Percentiles rank a stretch among this genome's conserved stretches.
phyloP scores from a whole-genome alignment of 495 filamentous ascomycete species.

The Cercophora newfieldiana region DNA sequence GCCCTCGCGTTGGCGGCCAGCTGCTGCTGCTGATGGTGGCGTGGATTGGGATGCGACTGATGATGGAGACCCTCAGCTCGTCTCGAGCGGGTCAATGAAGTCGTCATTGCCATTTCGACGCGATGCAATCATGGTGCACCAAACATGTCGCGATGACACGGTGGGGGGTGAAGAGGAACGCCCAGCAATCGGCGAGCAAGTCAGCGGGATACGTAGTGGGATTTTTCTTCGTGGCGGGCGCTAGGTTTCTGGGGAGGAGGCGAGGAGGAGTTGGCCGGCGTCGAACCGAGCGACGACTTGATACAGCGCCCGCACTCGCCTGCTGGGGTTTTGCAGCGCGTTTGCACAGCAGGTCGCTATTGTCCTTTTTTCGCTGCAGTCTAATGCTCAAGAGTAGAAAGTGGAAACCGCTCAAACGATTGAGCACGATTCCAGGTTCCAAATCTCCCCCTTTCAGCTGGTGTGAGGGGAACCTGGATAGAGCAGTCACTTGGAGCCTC shows the following conservation, averaged over 20 bases:
- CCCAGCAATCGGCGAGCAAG: background rate
- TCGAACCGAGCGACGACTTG: conserved; percentile 7
- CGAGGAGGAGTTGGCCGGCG: background rate
- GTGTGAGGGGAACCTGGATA: conserved; percentile 1
- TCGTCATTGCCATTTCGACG: conserved; percentile 35
- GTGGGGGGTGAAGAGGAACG: background rate
- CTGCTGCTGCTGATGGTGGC: conserved; percentile 23
- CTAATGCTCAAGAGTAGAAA: background rate
- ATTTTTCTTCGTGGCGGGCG: background rate
- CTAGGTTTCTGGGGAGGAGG: background rate
- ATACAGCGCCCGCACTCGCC: conserved; percentile 8
- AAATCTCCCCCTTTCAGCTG: background rate
- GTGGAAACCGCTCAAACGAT: background rate
- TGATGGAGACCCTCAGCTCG: conserved; percentile 36
- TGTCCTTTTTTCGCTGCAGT: background rate
- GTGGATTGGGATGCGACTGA: conserved; percentile 24
- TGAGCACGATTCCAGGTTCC: background rate
- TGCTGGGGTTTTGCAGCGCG: background rate
- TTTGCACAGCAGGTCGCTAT: background rate
- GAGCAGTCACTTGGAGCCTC: background rate
- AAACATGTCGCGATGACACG: background rate
- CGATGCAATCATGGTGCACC: conserved; percentile 25
- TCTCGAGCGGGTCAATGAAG: conserved; percentile 39
- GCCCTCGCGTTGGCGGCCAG: conserved; percentile 20
- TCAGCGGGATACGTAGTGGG: background rate